Conservation (phyloP, 495 filamentous ascomycete genomes). For the Podospora sp. region DNA sequence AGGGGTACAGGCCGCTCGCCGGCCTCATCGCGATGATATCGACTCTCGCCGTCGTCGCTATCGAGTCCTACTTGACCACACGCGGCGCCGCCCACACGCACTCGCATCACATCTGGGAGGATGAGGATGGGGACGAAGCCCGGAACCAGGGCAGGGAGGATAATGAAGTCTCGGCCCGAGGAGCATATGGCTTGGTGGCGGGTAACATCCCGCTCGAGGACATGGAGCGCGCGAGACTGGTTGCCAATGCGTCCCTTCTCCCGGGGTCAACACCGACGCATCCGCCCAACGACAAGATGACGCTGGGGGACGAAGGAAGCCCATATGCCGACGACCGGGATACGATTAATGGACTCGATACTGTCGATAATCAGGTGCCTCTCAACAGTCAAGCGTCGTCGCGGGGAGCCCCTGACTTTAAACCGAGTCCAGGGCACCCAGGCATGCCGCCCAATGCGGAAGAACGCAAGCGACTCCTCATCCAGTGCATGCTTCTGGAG, state of each 20-base stretch:
- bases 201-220: slow-evolving; percentile 48
- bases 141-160: not conserved
- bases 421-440: slow-evolving; percentile 24
- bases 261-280: slow-evolving; percentile 44
- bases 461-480: slow-evolving; percentile 61
- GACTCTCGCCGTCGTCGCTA: slow-evolving; percentile 69
- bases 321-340: slow-evolving; percentile 37
- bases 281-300: slow-evolving; percentile 16
- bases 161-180: slow-evolving; percentile 30
- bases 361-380: slow-evolving; percentile 50
- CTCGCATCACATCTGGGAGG: slow-evolving; percentile 45
- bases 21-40: slow-evolving; percentile 78
- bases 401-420: not conserved
- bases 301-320: slow-evolving; percentile 1
- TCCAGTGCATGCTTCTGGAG: slow-evolving; percentile 80
- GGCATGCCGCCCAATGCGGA: slow-evolving; percentile 37
- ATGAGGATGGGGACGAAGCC: slow-evolving; percentile 39
- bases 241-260: slow-evolving; percentile 52
- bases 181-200: not conserved
- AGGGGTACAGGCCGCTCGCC: slow-evolving; percentile 72
- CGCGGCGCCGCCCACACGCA: slow-evolving; percentile 58
- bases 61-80: slow-evolving; percentile 76
- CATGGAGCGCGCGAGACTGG: slow-evolving; percentile 47
- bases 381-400: not conserved
- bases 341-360: slow-evolving; percentile 46